Evolutionary conservation across 805 yeast genomes (phyloP).

Genomic region (Yamadazyma endophytica): DNA sequence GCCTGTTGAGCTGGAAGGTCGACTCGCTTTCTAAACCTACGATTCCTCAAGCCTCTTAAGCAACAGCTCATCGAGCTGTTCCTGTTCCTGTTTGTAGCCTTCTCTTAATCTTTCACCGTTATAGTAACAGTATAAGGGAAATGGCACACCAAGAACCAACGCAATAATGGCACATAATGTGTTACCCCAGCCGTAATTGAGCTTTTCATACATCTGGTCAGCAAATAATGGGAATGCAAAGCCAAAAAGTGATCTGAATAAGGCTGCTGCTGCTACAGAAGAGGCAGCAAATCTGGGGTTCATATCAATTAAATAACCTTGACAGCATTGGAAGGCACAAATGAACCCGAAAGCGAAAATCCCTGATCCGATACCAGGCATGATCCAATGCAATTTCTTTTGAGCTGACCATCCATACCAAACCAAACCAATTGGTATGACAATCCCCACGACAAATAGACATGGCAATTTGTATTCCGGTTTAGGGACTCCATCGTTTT

Average conservation of each 20-base stretch:
- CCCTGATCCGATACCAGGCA: slow-evolving; percentile 33
- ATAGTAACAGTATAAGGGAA: slow-evolving; percentile 31
- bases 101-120: slow-evolving; percentile 33
- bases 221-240: slow-evolving; percentile 37
- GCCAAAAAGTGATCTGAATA: slow-evolving; percentile 36
- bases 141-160: slow-evolving; percentile 32
- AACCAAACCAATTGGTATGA: slow-evolving; percentile 33
- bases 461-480: slow-evolving; percentile 38
- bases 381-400: slow-evolving; percentile 32
- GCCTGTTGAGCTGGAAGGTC: too few relatives aligned
- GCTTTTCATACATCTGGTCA: slow-evolving; percentile 26
- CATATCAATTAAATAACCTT: slow-evolving; percentile 37
- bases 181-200: slow-evolving; percentile 40
- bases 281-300: slow-evolving; percentile 34
- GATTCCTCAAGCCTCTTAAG: too few relatives aligned
- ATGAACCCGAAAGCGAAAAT: slow-evolving; percentile 34
- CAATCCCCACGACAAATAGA: slow-evolving; percentile 26
- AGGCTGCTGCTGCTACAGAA: slow-evolving; percentile 40
- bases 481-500: slow-evolving; percentile 29
- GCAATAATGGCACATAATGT: slow-evolving; percentile 35
- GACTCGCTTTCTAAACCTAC: too few relatives aligned
- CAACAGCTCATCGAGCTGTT: too few relatives aligned
- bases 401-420: slow-evolving; percentile 41
- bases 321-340: slow-evolving; percentile 35
- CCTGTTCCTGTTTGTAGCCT: too few relatives aligned